Evolutionary conservation across 2,329 filamentous ascomycete species (phyloP).

Genomic region (Cercospora sojina): DNA sequence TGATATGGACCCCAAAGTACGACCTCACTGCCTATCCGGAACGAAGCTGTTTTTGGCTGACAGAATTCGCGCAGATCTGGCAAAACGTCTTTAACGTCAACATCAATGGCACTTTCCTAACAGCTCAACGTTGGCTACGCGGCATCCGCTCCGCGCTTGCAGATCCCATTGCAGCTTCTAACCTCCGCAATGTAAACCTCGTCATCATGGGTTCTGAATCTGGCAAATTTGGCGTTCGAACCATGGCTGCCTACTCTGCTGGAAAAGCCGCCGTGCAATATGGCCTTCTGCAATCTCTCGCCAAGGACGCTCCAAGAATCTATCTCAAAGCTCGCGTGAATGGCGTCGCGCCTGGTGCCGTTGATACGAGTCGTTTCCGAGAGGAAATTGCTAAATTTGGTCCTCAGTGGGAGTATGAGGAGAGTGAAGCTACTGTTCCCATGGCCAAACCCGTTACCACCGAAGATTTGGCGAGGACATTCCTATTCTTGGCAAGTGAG

Average conservation of each 20-base stretch:
- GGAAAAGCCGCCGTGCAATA: conserved; percentile 49
- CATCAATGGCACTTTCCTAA: conserved; percentile 46
- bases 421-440: conserved; percentile 47
- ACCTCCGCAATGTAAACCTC: conserved; percentile 41
- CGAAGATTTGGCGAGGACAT: conserved; percentile 46
- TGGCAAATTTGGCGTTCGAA: conserved; percentile 47
- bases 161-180: conserved; percentile 9
- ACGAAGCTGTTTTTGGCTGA: neutral
- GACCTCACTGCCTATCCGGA: neutral
- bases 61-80: conserved; percentile 34
- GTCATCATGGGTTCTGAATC: conserved; percentile 50
- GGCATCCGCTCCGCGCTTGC: conserved; percentile 36
- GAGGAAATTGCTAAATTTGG: conserved; percentile 43
- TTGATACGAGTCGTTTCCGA: conserved; percentile 46
- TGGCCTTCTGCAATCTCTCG: conserved; percentile 45
- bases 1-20: conserved; percentile 41
- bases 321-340: conserved; percentile 45
- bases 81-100: conserved; percentile 46
- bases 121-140: conserved; percentile 45
- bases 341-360: conserved; percentile 49
- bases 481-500: conserved; percentile 50
- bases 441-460: conserved; percentile 42
- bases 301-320: conserved; percentile 43
- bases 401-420: conserved; percentile 43
- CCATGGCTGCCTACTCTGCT: conserved; percentile 47